A percentile compares a stretch with the other conserved stretches of the same genome.
Evolutionary conservation across 768 basidiomycete species (phyloP).

Genomic region (Zangia roseola): DNA sequence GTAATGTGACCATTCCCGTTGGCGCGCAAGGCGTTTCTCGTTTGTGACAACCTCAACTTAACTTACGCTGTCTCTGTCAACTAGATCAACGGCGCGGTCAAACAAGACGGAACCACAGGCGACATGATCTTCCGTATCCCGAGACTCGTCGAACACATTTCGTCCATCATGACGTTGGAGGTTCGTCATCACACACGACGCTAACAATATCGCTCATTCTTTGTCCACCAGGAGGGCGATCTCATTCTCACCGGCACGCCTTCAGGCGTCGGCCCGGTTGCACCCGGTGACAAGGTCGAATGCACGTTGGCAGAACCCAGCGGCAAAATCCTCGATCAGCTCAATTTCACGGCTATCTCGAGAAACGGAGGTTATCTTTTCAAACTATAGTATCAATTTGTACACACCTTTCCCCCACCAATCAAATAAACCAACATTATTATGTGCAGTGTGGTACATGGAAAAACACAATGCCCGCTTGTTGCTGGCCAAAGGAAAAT

Average conservation of each 20-base stretch:
- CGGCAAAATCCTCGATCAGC: conserved; percentile 55
- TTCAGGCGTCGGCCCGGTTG: conserved; percentile 79
- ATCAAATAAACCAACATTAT: too few relatives aligned
- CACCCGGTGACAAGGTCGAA: conserved; percentile 73
- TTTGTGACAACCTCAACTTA: too few relatives aligned
- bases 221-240: conserved; percentile 71
- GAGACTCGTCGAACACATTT: conserved; percentile 83
- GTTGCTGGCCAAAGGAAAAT: too few relatives aligned
- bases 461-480: too few relatives aligned
- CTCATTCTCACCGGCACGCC: conserved; percentile 92
- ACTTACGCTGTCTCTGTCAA: too few relatives aligned
- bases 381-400: conserved; percentile 19
- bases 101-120: conserved; percentile 80
- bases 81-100: conserved; percentile 80
- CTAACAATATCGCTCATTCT: neutral
- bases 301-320: conserved; percentile 61
- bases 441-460: too few relatives aligned
- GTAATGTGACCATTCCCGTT: too few relatives aligned
- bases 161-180: conserved; percentile 97
- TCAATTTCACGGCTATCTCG: conserved; percentile 64
- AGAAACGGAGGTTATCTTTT: conserved; percentile 73
- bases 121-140: conserved; percentile 96
- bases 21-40: too few relatives aligned
- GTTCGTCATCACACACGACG: conserved; percentile 36
- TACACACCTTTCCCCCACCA: neutral